Percentiles rank a stretch among this genome's conserved stretches.
phyloP scores from a whole-genome alignment of 768 basidiomycete genomes.

The Suillus weaverae region DNA sequence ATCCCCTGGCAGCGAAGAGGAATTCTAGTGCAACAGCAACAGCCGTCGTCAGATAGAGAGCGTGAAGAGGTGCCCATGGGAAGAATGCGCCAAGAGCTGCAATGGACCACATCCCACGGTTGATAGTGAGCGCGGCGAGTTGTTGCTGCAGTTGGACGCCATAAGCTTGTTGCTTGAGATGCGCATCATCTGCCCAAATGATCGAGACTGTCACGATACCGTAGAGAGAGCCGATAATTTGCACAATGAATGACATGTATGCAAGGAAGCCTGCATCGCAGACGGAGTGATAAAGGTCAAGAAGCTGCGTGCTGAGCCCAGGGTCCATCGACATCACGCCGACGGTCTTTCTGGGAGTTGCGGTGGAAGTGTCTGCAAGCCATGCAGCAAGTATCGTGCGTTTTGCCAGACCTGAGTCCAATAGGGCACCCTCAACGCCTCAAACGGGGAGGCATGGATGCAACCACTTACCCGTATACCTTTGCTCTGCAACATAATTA shows the following conservation, averaged over 20 bases:
- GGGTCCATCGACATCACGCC: constrained; percentile 6
- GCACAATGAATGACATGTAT: background rate
- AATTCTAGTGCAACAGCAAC: constrained; percentile 2
- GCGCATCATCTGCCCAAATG: constrained; percentile 2
- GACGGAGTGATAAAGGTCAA: constrained; percentile 3
- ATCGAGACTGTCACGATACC: constrained; percentile 5
- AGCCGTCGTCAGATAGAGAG: background rate
- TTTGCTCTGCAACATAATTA: constrained; percentile 8
- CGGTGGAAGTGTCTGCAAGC: constrained; percentile 1
- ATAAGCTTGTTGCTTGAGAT: background rate
- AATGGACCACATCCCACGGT: constrained; percentile 5
- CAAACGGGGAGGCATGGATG: background rate
- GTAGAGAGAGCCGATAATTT: constrained; percentile 1
- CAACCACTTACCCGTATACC: background rate
- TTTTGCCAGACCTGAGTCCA: background rate
- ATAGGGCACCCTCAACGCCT: background rate
- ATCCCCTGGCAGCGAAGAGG: constrained; percentile 5
- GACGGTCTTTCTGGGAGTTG: background rate
- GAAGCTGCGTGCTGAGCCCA: constrained; percentile 5
- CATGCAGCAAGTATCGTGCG: constrained; percentile 2
- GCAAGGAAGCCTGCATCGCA: background rate
- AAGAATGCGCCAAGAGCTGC: constrained; percentile 4
- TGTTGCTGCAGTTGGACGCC: constrained; percentile 4
- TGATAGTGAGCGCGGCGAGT: constrained; percentile 6
- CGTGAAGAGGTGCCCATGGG: background rate